A percentile compares a stretch with the other conserved stretches of the same genome.
Conservation (phyloP, 495 filamentous ascomycete species). For the Aspergillus asperescens region DNA sequence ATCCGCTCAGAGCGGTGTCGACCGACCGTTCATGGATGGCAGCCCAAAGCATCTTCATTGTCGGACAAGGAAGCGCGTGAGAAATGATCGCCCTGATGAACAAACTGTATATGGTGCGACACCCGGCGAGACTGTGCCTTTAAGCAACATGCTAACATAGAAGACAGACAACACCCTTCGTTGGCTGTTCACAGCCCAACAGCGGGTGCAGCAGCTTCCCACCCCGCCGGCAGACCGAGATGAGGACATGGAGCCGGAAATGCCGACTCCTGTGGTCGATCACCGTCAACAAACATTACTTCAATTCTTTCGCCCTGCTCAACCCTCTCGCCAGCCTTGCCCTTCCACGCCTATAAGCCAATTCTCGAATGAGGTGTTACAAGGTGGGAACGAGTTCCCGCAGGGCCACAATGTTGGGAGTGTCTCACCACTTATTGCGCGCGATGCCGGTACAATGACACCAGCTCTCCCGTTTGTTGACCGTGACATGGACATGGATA, state of each 20-base stretch:
- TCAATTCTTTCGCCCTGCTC: conserved; percentile 42
- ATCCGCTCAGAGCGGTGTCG: conserved; percentile 24
- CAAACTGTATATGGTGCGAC: conserved; percentile 42
- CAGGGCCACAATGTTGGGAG: conserved; percentile 21
- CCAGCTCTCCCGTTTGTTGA: conserved; percentile 26
- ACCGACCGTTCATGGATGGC: conserved; percentile 22
- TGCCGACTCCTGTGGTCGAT: conserved; percentile 30
- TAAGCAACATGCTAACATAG: conserved; percentile 15
- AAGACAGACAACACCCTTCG: conserved; percentile 42
- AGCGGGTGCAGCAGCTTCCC: conserved; percentile 24
- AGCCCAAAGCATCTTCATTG: conserved; percentile 42
- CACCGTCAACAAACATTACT: conserved; percentile 43
- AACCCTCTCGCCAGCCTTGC: conserved; percentile 12
- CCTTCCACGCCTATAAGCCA: conserved; percentile 3
- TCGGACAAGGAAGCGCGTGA: conserved; percentile 49
- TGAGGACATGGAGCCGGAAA: conserved; percentile 27
- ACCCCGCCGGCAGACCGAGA: conserved; percentile 19
- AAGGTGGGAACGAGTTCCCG: conserved; percentile 13
- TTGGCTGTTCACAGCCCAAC: conserved; percentile 41
- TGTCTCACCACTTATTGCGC: conserved; percentile 16
- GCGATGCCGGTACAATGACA: conserved; percentile 22
- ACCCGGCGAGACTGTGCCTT: not conserved
- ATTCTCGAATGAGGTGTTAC: conserved; percentile 18
- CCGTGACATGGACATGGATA: conserved; percentile 46
- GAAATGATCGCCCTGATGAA: conserved; percentile 45